phyloP scores from a whole-genome alignment of 495 filamentous ascomycete genomes.

The Cladorrhinum samala region DNA sequence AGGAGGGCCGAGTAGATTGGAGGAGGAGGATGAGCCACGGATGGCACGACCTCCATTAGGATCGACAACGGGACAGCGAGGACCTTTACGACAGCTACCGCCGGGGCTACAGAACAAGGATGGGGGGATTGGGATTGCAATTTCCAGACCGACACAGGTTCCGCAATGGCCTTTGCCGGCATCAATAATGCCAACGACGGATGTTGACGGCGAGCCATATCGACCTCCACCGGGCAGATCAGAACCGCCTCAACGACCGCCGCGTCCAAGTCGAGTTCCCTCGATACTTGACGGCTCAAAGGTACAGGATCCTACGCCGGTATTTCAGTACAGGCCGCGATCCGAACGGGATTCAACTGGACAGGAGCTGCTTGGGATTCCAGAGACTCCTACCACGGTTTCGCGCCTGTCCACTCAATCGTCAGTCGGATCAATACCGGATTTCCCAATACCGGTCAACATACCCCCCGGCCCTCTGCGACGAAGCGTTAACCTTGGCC shows the following conservation, averaged over 20 bases:
- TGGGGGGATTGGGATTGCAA: slow-evolving; percentile 42
- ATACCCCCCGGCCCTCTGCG: slow-evolving; percentile 34
- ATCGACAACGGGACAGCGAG: slow-evolving; percentile 24
- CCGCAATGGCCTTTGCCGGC: slow-evolving; percentile 51
- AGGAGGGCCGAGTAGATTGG: slow-evolving; percentile 13
- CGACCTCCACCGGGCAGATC: slow-evolving; percentile 46
- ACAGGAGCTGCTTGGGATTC: slow-evolving; percentile 24
- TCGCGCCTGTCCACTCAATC: slow-evolving; percentile 48
- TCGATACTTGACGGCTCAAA: slow-evolving; percentile 46
- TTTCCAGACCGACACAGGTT: slow-evolving; percentile 47
- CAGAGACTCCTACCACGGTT: slow-evolving; percentile 34
- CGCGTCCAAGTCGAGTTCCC: slow-evolving; percentile 55
- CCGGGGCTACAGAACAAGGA: slow-evolving; percentile 33
- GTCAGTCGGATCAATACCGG: slow-evolving; percentile 55
- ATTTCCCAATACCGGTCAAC: slow-evolving; percentile 51
- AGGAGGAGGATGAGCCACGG: slow-evolving; percentile 40
- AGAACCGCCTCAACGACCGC: slow-evolving; percentile 61
- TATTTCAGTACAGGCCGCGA: slow-evolving; percentile 47
- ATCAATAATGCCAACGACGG: slow-evolving; percentile 35
- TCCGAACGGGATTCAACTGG: slow-evolving; percentile 24
- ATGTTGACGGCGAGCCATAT: slow-evolving; percentile 34
- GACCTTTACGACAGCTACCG: slow-evolving; percentile 30
- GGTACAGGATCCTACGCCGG: slow-evolving; percentile 43
- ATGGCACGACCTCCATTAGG: slow-evolving; percentile 42
- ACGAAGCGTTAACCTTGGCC: slow-evolving; percentile 53